phyloP scores from a whole-genome alignment of 257 asterid species.

The Rubia yunnanensis region DNA sequence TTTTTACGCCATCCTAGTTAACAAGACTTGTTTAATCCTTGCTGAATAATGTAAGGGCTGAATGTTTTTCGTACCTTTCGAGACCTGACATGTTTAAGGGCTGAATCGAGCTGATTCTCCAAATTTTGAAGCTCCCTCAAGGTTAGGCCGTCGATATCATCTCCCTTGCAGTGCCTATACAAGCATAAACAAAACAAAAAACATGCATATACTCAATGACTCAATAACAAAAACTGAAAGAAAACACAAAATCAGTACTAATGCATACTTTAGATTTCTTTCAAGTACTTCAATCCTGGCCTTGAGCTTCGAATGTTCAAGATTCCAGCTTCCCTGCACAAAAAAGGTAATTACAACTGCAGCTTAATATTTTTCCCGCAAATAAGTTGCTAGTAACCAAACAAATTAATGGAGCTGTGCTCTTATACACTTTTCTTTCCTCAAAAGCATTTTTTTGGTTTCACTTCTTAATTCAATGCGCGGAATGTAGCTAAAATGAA shows the following conservation, averaged over 20 bases:
- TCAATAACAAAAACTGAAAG: background rate
- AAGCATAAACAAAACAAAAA: background rate
- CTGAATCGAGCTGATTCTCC: conserved; percentile 72
- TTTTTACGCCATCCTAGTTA: background rate
- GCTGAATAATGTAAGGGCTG: background rate
- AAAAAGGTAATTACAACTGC: background rate
- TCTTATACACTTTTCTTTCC: background rate
- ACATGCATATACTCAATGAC: background rate
- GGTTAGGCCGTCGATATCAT: conserved; percentile 49
- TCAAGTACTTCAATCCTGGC: conserved; percentile 74
- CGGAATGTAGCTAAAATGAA: too few species aligned
- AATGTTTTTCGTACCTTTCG: conserved; percentile 48
- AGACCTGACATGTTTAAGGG: conserved; percentile 67
- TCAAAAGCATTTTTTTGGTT: background rate
- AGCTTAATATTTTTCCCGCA: background rate
- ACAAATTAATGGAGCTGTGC: background rate
- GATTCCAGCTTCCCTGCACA: conserved; percentile 60
- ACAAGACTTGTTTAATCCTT: background rate
- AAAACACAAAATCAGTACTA: background rate
- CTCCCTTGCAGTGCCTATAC: conserved; percentile 73
- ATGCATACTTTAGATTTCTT: conserved; percentile 59
- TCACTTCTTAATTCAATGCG: background rate
- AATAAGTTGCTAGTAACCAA: background rate
- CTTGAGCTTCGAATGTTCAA: conserved; percentile 82
- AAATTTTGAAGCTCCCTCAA: conserved; percentile 75